Percentiles rank a stretch among this genome's conserved stretches.
These are phyloP conservation scores for Geotrichum fermentans DNA, from an alignment of 1,139 yeast species.

Conservation along the genomic window DNA sequence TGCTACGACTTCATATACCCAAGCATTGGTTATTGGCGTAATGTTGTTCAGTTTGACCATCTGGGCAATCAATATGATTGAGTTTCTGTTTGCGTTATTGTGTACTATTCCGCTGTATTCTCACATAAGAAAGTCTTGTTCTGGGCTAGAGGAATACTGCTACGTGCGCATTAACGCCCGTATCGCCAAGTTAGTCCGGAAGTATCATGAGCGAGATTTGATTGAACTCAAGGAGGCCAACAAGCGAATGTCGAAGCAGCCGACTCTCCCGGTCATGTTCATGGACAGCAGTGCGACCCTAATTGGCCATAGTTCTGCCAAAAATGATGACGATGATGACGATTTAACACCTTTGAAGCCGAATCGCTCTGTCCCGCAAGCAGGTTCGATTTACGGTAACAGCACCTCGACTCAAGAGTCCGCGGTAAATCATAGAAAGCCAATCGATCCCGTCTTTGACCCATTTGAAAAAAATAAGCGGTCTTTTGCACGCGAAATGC, in stretches of 20 bases:
- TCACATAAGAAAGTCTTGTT: conserved; percentile 39
- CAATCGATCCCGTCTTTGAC: background rate
- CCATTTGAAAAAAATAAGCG: background rate
- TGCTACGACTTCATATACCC: conserved; percentile 55
- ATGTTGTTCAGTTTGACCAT: conserved; percentile 73
- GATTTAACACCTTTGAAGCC: background rate
- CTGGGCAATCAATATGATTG: conserved; percentile 65
- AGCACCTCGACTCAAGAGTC: background rate
- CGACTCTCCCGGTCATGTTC: conserved; percentile 26
- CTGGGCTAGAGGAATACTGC: conserved; percentile 54
- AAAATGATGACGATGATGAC: background rate
- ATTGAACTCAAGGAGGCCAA: conserved; percentile 29
- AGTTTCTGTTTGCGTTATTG: conserved; percentile 54
- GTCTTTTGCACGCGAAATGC: too few species aligned
- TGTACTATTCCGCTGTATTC: conserved; percentile 53
- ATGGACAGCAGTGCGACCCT: conserved; percentile 8
- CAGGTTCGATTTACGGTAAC: background rate
- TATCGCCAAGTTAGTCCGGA: conserved; percentile 49
- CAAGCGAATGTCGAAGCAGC: conserved; percentile 25
- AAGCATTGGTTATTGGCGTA: conserved; percentile 66
- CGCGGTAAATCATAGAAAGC: background rate
- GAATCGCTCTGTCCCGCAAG: background rate
- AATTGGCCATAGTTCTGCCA: background rate
- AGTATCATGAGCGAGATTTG: conserved; percentile 41
- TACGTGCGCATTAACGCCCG: conserved; percentile 51